These are phyloP conservation scores for Diplocarpon mali DNA, from an alignment of 2,329 filamentous ascomycete species.

Conservation along the genomic window DNA sequence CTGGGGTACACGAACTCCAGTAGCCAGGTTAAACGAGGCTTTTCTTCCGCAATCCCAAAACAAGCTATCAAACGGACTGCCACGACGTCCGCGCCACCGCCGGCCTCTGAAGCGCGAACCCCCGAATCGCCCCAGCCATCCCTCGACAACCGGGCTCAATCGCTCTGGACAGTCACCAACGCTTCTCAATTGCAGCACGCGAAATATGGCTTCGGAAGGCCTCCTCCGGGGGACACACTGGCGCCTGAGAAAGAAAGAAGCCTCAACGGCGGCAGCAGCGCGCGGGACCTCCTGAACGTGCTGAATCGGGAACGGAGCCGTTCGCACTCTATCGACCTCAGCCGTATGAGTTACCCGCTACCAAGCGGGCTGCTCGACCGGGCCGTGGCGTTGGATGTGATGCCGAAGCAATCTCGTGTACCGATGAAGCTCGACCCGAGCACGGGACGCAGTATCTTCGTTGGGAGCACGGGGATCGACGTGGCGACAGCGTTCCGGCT, in stretches of 20 bases:
- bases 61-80: not conserved
- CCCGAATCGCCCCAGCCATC: not conserved
- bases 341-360: not conserved
- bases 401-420: not conserved
- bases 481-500: conserved; percentile 18
- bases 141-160: not conserved
- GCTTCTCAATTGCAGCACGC: not conserved
- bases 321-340: not conserved
- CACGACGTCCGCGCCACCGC: conserved; percentile 4
- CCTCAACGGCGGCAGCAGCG: conserved; percentile 1
- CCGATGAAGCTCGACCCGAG: conserved; percentile 20
- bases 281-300: not conserved
- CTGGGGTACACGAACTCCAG: conserved; percentile 6
- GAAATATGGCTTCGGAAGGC: not conserved
- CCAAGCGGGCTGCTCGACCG: not conserved
- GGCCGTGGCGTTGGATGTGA: not conserved
- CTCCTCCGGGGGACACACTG: not conserved
- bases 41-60: not conserved
- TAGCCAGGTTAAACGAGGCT: not conserved
- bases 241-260: not conserved
- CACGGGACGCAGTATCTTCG: conserved; percentile 19
- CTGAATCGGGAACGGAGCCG: not conserved
- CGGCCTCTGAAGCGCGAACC: not conserved
- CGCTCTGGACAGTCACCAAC: conserved; percentile 2
- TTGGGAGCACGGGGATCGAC: conserved; percentile 16